Percentiles rank a stretch among this genome's conserved stretches.
These are phyloP conservation scores for Volvox carteri DNA, from an alignment of 163 green algal genomes.

Conservation along the genomic window DNA sequence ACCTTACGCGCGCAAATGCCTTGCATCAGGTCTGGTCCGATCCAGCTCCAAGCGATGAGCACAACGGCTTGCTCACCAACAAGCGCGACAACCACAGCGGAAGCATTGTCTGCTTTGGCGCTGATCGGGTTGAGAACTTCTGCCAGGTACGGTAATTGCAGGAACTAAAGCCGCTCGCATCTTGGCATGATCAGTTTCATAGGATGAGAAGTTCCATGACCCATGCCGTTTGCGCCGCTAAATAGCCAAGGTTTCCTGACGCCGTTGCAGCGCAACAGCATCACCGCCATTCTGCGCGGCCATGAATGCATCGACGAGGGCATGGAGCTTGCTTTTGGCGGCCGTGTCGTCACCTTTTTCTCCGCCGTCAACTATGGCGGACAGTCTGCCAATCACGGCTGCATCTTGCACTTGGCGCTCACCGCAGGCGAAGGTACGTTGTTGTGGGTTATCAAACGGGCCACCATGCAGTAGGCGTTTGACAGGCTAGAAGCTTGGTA, in stretches of 20 bases:
- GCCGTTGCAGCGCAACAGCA: constrained; percentile 20
- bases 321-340: constrained; percentile 5
- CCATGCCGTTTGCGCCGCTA: too few species aligned
- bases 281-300: constrained; percentile 31
- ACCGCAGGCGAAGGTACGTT: too few species aligned
- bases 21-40: constrained; percentile 32
- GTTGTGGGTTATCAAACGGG: too few species aligned
- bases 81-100: constrained; percentile 2
- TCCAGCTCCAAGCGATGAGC: neutral
- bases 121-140: neutral
- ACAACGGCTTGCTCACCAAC: neutral
- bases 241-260: too few species aligned
- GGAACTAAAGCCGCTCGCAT: too few species aligned
- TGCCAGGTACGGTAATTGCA: too few species aligned
- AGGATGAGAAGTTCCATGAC: too few species aligned
- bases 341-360: constrained; percentile 37
- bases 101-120: constrained; percentile 8
- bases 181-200: too few species aligned
- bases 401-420: constrained; percentile 30
- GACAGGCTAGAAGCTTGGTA: too few species aligned
- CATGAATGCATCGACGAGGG: constrained; percentile 35
- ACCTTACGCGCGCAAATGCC: too few species aligned
- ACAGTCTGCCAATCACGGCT: neutral
- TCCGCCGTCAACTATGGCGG: constrained; percentile 27
- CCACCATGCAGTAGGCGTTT: too few species aligned